Evolutionary conservation across 306 rosid genomes (phyloP), one percentile per base, ranked within the genome.

Genomic region (Vigna radiata): DNA sequence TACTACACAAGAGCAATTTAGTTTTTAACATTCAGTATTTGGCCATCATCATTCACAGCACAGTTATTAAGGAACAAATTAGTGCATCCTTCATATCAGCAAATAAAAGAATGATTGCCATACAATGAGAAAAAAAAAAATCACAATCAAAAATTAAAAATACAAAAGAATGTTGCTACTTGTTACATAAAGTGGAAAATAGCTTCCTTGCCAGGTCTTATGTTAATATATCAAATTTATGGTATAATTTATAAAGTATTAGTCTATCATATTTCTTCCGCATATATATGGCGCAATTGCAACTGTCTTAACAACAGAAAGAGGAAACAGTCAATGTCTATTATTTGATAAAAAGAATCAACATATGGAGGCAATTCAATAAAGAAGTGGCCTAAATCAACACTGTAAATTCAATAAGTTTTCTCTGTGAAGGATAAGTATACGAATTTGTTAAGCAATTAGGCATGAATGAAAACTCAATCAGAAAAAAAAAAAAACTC

Each of bases 351-450:
- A 78, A 74, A 80, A 3, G 58, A 29, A 48, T 19, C 47, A 53
- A 77, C 17, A 81, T 27, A 50, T 14, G 47, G 48, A 74, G 62
- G 44, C 3, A 13, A 60, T 67, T 41, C 33, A 47, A 18, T 31
- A 19, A 60, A 44, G 53, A 82, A 61, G 65, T 16, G 65, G 80
- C 98, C 98, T 91, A 95, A 90, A 86, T 95, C 98, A 79, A 97
- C 98, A 83, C 97, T 95, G 96, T 77, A 81, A 87, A 83, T 80
- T 80, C 81, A 87, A 78, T 77, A 77, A 77, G 71, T 74, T 82
- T 69, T 55, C 71, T 68, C 21, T 60, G 72, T 53, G 71, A 85
- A 66, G 67, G 69, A 69, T 68, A 77, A 62, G 47, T 60, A 56
- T 77, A 48, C 48, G 47, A 56, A 21, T 50, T 14, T 73, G 75